Evolutionary conservation across 2,329 filamentous ascomycete genomes (phyloP), one percentile per base, ranked within the genome.

Genomic region (Xylaria hypoxylon): DNA sequence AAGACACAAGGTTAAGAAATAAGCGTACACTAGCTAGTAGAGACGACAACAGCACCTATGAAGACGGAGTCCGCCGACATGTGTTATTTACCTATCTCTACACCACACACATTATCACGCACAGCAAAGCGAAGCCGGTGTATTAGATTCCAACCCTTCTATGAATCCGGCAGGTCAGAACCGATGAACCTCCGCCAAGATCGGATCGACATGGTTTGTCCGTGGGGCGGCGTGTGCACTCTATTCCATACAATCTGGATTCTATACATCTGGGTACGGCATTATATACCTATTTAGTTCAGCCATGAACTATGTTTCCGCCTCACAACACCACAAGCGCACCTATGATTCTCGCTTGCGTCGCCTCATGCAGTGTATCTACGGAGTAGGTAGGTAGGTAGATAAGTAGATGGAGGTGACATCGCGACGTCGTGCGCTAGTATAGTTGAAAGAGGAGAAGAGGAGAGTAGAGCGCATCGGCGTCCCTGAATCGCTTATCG

Each of bases 161-260:
- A 28, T 59, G 26, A 63, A 64, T 56, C 10, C n/a, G 64, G 64
- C 60, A 67, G 64, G 60, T 67, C 55, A 26, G 17, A 52, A 13
- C 52, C 52, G 28, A 38, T 22, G 8, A 28, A 38, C 7, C 33
- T 24, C 40, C 24, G 64, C 64, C 64, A 66, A 66, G 64, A 44
- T 24, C 8, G 11, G 51, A 28, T 57, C 53, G 40, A 38, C 53
- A 22, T 33, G 26, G 35, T 28, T 26, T 42, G 17, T 42, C 15
- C 35, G 52, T 40, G 35, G 10, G 31, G 15, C 50, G 5, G 50
- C 28, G 17, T 13, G 40, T 28, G 26, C 51, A 40, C 28, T 48
- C 53, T 48, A 56, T 51, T 61, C 40, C 42, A 55, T 45, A 55
- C 59, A 56, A 17, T 45, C 47, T n/a, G 28, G 15, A 17, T n/a